Evolutionary conservation across 2,329 filamentous ascomycete genomes (phyloP), one percentile per base, ranked within the genome.

Genomic region (Aspergillus hortae): DNA sequence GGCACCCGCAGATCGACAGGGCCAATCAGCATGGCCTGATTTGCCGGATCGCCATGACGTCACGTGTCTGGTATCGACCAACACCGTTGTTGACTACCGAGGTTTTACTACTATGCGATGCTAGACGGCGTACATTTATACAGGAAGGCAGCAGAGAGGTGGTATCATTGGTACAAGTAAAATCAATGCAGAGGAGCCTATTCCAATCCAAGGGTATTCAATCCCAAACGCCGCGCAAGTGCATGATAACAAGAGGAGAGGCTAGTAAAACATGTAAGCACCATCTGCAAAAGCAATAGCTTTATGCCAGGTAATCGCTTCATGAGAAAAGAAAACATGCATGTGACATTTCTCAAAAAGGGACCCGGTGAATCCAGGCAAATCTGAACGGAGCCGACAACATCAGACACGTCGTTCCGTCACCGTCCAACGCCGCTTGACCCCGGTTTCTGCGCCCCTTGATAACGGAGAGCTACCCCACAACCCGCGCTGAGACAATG

Each of bases 341-440:
- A 30, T n/a, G 12, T 9, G 35, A 15, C 35, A 1, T 38, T n/a
- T 6, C 35, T n/a, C 35, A 7, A n/a, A 38, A 30, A 2, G 10
- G 7, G 27, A 30, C 10, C 27, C 7, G 7, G 27, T 30, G 9
- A 11, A 30, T 4, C 6, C 25, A 27, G 9, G 7, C 25, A 7
- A 27, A 27, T 27, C 6, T 10, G 25, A 19, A 27, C 12, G 15
- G 2, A 36, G 25, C 17, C 42, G 42, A 43, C 19, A 11, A 9
- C 12, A 4, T 53, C 41, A 57, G 40, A 52, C 41, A 10, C 60
- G 59, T 38, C 62, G 63, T 53, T 74, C 70, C 7, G 68, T 61
- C 45, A 74, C 62, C 2, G 71, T 72, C 71, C 70, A 74, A 48
- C 71, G 66, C 44, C 71, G 65, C 48, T 65, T 67, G 15, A 62